Conservation (phyloP, 768 basidiomycete species). For the Termitomyces sp. region DNA sequence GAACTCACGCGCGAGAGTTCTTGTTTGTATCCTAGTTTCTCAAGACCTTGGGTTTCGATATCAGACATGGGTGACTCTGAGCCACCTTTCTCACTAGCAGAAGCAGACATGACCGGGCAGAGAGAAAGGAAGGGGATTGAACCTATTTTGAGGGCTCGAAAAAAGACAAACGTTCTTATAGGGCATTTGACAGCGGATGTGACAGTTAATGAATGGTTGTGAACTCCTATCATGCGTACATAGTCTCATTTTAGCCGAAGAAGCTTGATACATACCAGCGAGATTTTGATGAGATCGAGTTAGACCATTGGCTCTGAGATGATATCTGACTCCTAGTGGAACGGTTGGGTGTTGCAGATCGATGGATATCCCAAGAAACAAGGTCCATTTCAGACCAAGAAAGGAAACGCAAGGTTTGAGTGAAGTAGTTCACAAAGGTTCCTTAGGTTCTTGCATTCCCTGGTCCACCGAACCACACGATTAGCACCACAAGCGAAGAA, state of each 20-base stretch:
- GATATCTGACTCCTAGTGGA: not conserved
- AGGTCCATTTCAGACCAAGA: not conserved
- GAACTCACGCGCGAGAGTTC: slow-evolving; percentile 49
- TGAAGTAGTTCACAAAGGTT: not conserved
- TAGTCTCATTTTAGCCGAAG: not conserved
- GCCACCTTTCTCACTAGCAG: not conserved
- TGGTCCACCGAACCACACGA: not conserved
- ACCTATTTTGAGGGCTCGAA: not conserved
- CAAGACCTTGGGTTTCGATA: slow-evolving; percentile 32
- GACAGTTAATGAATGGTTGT: not conserved
- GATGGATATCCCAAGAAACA: not conserved
- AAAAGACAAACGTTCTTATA: slow-evolving; percentile 1
- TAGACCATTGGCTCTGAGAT: too few relatives aligned
- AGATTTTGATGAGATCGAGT: not conserved
- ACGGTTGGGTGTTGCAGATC: not conserved
- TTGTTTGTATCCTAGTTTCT: slow-evolving; percentile 55
- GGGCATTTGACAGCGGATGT: not conserved
- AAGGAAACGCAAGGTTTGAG: not conserved
- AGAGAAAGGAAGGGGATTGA: not conserved
- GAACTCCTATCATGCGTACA: not conserved
- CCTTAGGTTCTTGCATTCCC: not conserved
- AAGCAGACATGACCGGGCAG: slow-evolving; percentile 3
- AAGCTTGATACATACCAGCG: not conserved
- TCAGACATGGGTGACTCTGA: not conserved
- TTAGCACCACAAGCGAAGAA: slow-evolving; percentile 3